Evolutionary conservation across 176 grass and related monocot species (phyloP), one percentile per base, ranked within the genome.

Genomic region (Canna indica): DNA sequence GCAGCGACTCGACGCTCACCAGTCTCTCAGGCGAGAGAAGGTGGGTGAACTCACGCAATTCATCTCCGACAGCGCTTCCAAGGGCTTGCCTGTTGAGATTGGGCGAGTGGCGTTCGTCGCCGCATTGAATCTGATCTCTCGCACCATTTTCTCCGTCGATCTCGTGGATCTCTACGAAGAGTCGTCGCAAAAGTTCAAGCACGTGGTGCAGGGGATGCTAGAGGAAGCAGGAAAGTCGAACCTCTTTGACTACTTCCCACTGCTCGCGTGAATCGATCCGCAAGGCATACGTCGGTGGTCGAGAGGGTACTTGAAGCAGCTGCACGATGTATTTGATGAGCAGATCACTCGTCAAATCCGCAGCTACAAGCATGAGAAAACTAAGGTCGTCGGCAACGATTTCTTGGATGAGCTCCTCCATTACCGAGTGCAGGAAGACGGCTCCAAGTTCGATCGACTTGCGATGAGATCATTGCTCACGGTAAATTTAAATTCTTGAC

Each of bases 231-330:
- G 47, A 14, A 47, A 33, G 36, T 64, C 82, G 20, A 88, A 93
- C 74, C 5, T 88, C 13, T 76, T 75, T 2, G 86, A 88, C 61
- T 88, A 78, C 76, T 82, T 84, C 62, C 86, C 82, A 1, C 60
- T 47, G 1, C 18, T 88, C 31, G 79, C 82, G n/a, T n/a, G n/a
- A n/a, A n/a, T n/a, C n/a, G n/a, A n/a, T n/a, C n/a, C n/a, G n/a
- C n/a, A n/a, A n/a, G 83, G 90, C 14, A 59, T 75, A 14, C 76
- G 81, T 47, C 30, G 52, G 36, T 67, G 62, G 2, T 4, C 75
- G 10, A 26, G 50, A 0, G 14, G 32, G 17, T 58, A 72, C 50
- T 72, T 82, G 46, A 2, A 36, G 62, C 38, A 66, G 59, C 30
- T 88, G 12, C 50, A 82, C 35, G 67, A 20, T 7, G 9, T 73